Base-by-base conservation (phyloP, 805 yeast genomes). In the Suhomyces kilbournensis region DNA sequence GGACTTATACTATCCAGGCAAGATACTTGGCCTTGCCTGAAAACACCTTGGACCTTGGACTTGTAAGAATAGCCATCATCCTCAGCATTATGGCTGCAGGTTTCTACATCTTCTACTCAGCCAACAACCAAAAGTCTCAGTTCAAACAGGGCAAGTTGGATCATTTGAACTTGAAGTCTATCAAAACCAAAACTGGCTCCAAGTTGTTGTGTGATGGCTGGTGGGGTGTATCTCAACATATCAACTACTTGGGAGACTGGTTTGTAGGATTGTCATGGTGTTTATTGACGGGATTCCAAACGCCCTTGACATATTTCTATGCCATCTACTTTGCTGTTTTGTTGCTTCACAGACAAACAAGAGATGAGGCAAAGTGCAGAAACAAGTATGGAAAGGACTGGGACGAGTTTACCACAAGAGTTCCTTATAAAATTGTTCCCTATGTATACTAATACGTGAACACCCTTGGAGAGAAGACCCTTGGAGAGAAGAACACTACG, bases 181-280 rank as follows among this genome's bases (percentile, higher is more conserved):
- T 94, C 53, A 73, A 81, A 56, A 86, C 97, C 0, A 74, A 79
- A 28, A 82, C 87, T 14, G 96, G 96, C 1, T 86, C 96, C 23
- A 88, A 82, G 63, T 78, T 94, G 57, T 72, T 94, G 44, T 81
- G 84, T 50, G 94, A 90, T 62, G 97, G 98, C 2, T 94, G 98
- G 99, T 94, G 99, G 99, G 88, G 87, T 2, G 68, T 77, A 17
- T 84, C 96, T 6, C 96, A 96, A 59, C 99, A 94, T 68, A 90
- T 90, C 65, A 94, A 94, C 66, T 94, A 94, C 70, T 79, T 92
- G 53, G 99, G 99, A 43, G 99, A 94, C 72, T 90, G 97, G 92
- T 66, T 94, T 42, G 85, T 91, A 63, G 90, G 97, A 0, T 77
- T 88, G 75, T 83, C 96, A 44, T 93, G 97, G 96, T 90, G 97